These are phyloP conservation scores for Platismatia glauca DNA, from an alignment of 495 filamentous ascomycete genomes.

Conservation along the genomic window DNA sequence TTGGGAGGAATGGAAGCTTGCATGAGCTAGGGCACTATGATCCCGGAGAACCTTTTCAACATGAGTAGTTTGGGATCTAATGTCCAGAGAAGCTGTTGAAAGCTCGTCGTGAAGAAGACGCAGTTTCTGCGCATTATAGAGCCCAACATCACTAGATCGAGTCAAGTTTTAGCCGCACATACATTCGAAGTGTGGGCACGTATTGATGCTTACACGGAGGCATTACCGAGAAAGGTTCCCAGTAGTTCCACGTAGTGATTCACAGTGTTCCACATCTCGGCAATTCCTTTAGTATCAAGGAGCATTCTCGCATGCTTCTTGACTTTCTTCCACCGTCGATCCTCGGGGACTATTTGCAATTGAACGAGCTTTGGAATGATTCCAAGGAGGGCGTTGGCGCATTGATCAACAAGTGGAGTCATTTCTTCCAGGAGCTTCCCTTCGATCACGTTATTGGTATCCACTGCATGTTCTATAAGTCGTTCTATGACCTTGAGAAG, in stretches of 20 bases:
- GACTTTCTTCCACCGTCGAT: neutral
- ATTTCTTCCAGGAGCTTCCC: neutral
- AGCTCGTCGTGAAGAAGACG: neutral
- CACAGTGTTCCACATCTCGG: neutral
- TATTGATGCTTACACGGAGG: neutral
- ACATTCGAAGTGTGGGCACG: neutral
- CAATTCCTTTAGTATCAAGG: neutral
- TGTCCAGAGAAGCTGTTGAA: neutral
- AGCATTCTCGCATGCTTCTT: neutral
- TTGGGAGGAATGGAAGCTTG: neutral
- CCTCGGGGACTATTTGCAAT: neutral
- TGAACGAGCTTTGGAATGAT: neutral
- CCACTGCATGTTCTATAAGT: neutral
- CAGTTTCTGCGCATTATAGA: neutral
- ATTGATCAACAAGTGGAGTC: neutral
- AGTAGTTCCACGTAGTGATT: neutral
- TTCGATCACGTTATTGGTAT: neutral
- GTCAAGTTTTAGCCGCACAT: neutral
- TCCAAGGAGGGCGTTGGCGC: neutral
- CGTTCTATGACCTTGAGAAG: neutral
- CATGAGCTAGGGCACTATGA: neutral
- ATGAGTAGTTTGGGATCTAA: neutral
- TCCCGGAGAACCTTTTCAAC: neutral
- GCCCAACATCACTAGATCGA: neutral
- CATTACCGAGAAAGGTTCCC: neutral